Evolutionary conservation across 352 stramenopile genomes (phyloP).

Genomic region (Phytophthora sp.): DNA sequence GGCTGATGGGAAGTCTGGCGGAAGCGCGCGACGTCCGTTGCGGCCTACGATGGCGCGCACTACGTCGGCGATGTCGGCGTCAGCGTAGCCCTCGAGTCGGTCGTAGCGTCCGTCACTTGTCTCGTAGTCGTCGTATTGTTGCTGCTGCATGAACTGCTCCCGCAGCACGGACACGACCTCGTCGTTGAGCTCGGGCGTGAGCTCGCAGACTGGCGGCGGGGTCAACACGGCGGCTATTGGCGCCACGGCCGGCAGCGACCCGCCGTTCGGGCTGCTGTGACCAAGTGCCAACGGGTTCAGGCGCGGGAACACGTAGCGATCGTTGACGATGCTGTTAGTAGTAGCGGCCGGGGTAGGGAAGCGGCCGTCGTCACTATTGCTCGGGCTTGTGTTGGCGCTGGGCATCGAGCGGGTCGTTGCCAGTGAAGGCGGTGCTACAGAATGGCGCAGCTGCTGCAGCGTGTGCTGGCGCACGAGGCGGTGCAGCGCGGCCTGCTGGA

Average conservation of each 20-base stretch:
- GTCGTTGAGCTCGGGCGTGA: conserved; percentile 59
- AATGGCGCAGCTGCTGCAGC: conserved; percentile 17
- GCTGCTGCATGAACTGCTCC: conserved; percentile 59
- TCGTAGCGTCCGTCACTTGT: conserved; percentile 22
- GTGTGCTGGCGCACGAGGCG: conserved; percentile 56
- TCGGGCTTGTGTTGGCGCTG: conserved; percentile 4
- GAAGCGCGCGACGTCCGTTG: conserved; percentile 47
- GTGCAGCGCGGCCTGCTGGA: conserved; percentile 72
- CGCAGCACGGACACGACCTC: conserved; percentile 56
- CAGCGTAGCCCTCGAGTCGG: conserved; percentile 44
- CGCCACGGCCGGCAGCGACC: conserved; percentile 3
- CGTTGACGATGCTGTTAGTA: conserved; percentile 6
- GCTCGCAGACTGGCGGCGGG: conserved; percentile 23
- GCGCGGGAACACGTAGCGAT: conserved; percentile 36
- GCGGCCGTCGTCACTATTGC: conserved; percentile 11
- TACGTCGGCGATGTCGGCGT: conserved; percentile 65
- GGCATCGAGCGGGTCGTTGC: neutral
- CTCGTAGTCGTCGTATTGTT: conserved; percentile 36
- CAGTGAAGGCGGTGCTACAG: neutral
- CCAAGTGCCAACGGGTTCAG: conserved; percentile 36
- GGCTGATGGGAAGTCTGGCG: conserved; percentile 49
- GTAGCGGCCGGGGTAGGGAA: conserved; percentile 6
- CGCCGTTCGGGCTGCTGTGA: conserved; percentile 16
- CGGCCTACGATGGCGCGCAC: conserved; percentile 59
- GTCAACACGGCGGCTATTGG: conserved; percentile 11